These are phyloP conservation scores for Reticulascus tulasneorum DNA, from an alignment of 2,329 filamentous ascomycete species.

Conservation along the genomic window DNA sequence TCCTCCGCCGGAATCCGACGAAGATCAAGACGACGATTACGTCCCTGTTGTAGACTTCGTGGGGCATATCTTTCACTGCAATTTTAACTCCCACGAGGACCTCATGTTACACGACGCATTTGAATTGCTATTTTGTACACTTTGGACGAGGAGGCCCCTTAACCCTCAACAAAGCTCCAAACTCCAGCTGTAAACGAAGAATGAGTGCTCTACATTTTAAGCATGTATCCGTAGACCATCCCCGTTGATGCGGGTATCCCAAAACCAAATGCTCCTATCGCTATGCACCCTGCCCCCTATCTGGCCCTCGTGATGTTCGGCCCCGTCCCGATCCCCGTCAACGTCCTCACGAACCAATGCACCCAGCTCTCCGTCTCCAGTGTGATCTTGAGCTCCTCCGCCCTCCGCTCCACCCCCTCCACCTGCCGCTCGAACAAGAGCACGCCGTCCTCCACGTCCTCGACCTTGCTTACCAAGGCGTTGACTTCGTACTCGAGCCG, in stretches of 20 bases:
- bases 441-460: constrained; percentile 83
- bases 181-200: no score
- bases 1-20: no score
- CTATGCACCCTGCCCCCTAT: constrained; percentile 10
- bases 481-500: constrained; percentile 92
- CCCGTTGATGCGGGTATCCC: constrained; percentile 12
- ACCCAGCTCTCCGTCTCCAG: constrained; percentile 62
- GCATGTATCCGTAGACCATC: no score
- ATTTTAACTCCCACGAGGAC: no score
- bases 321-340: constrained; percentile 58
- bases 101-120: no score
- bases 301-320: constrained; percentile 46
- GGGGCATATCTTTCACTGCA: no score
- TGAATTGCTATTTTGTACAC: no score
- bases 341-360: constrained; percentile 59
- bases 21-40: no score
- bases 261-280: constrained; percentile 2
- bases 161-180: no score
- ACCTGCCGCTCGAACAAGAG: constrained; percentile 77
- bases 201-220: no score
- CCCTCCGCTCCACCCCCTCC: constrained; percentile 61
- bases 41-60: no score
- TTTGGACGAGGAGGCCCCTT: no score
- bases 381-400: constrained; percentile 58
- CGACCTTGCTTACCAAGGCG: constrained; percentile 71